phyloP scores from a whole-genome alignment of 495 filamentous ascomycete genomes.

The Aspergillus sparsus region DNA sequence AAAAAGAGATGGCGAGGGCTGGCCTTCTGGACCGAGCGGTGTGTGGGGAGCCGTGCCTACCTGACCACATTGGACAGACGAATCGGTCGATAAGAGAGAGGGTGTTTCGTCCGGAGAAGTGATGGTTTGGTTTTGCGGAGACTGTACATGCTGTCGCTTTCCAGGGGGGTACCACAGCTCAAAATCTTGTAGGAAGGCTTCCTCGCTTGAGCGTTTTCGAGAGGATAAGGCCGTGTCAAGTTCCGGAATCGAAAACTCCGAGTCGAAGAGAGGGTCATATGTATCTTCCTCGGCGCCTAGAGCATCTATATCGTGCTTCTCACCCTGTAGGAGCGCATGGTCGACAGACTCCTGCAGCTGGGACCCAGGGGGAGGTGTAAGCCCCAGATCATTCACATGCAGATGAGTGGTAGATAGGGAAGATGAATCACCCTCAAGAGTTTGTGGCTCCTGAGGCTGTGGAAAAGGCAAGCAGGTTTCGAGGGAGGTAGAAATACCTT shows the following conservation, averaged over 20 bases:
- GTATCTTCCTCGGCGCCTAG: slow-evolving; percentile 9
- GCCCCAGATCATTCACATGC: slow-evolving; percentile 43
- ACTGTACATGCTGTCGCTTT: slow-evolving; percentile 25
- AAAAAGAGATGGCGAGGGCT: slow-evolving; percentile 26
- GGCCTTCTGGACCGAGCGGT: slow-evolving; percentile 18
- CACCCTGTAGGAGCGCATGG: slow-evolving; percentile 15
- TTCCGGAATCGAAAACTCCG: slow-evolving; percentile 22
- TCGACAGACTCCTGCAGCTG: slow-evolving; percentile 31
- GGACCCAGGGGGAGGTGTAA: slow-evolving; percentile 47
- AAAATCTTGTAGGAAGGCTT: slow-evolving; percentile 26
- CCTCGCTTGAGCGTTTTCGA: slow-evolving; percentile 27
- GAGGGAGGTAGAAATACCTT: slow-evolving; percentile 47
- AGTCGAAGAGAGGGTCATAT: slow-evolving; percentile 27
- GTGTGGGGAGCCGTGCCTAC: slow-evolving; percentile 22
- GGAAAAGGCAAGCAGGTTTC: slow-evolving; percentile 25
- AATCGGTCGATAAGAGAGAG: slow-evolving; percentile 26
- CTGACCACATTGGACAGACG: slow-evolving; percentile 20
- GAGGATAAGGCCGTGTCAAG: slow-evolving; percentile 24
- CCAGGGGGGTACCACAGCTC: slow-evolving; percentile 17
- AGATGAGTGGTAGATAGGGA: slow-evolving; percentile 19
- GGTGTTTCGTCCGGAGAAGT: slow-evolving; percentile 26
- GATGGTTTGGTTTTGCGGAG: slow-evolving; percentile 1
- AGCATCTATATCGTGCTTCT: slow-evolving; percentile 8
- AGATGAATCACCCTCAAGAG: slow-evolving; percentile 24
- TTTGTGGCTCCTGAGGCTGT: slow-evolving; percentile 21